Evolutionary conservation across 305 asterid genomes (phyloP).

Genomic region (Nicotiana rustica): DNA sequence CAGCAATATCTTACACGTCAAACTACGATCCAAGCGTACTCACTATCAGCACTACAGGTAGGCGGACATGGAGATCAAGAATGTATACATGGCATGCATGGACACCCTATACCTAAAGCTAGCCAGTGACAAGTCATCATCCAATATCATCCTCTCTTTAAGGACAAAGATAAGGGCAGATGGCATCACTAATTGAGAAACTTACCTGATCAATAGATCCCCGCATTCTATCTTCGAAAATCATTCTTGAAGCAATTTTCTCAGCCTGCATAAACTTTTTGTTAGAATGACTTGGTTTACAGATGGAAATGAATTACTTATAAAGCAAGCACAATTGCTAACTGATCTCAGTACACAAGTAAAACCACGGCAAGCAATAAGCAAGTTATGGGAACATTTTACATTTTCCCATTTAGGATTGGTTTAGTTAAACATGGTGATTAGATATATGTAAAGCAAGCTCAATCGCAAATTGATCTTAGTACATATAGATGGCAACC

Average conservation of each 20-base stretch:
- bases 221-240: slow-evolving; percentile 93
- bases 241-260: slow-evolving; percentile 98
- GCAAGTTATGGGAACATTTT: slow-evolving; percentile 23
- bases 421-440: slow-evolving; percentile 1
- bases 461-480: slow-evolving; percentile 21
- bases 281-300: not conserved
- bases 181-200: slow-evolving; percentile 14
- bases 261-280: slow-evolving; percentile 69
- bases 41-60: not conserved
- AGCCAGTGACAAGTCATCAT: slow-evolving; percentile 12
- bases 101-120: slow-evolving; percentile 5
- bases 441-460: not conserved
- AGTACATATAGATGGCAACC: not conserved
- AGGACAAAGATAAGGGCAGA: slow-evolving; percentile 19
- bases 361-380: slow-evolving; percentile 10
- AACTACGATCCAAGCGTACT: slow-evolving; percentile 1
- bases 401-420: slow-evolving; percentile 17
- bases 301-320: slow-evolving; percentile 26
- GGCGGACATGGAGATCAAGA: not conserved
- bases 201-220: slow-evolving; percentile 98
- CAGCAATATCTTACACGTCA: not conserved
- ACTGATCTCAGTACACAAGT: slow-evolving; percentile 12
- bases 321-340: not conserved
- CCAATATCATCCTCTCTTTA: not conserved
- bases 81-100: not conserved